Percentiles rank a stretch among this genome's conserved stretches.
These are phyloP conservation scores for Pseudozyma sp. DNA, from an alignment of 1,284 basidiomycete genomes.

Conservation along the genomic window DNA sequence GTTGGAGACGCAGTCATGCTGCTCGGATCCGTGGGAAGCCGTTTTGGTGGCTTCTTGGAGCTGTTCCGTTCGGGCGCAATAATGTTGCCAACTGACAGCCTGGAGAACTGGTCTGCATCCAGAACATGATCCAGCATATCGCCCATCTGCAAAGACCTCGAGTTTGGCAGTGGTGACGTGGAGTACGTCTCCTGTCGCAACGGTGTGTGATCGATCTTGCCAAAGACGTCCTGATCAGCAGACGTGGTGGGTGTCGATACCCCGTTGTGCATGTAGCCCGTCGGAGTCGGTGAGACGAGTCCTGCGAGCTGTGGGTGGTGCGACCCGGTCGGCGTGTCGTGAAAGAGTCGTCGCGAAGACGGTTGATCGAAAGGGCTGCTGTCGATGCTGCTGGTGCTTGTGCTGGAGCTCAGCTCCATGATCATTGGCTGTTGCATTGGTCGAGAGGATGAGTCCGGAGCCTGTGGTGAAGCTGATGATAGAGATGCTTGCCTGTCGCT, in stretches of 20 bases:
- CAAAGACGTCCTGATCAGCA: constrained; percentile 33
- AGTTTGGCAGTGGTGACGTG: constrained; percentile 45
- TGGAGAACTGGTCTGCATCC: constrained; percentile 24
- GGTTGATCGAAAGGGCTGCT: constrained; percentile 23
- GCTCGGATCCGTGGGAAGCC: constrained; percentile 20
- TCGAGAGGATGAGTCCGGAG: background rate
- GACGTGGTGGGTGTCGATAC: constrained; percentile 25
- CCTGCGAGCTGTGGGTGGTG: background rate
- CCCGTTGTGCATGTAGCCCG: constrained; percentile 5
- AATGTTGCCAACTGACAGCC: constrained; percentile 41
- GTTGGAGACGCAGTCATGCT: constrained; percentile 39
- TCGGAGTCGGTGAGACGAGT: constrained; percentile 20
- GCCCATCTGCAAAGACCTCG: constrained; percentile 38
- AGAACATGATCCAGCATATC: constrained; percentile 40
- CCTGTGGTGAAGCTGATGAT: constrained; percentile 9
- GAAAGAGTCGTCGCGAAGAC: constrained; percentile 37
- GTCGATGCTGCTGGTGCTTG: constrained; percentile 31
- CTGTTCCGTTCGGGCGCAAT: constrained; percentile 39
- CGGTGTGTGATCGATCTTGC: constrained; percentile 44
- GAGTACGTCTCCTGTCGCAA: constrained; percentile 41
- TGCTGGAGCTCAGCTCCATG: constrained; percentile 26
- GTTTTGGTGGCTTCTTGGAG: constrained; percentile 38
- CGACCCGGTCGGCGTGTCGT: constrained; percentile 29
- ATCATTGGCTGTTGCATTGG: constrained; percentile 20
- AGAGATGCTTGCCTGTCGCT: constrained; percentile 4